phyloP scores from a whole-genome alignment of 169 alveolate species.

The Eimeria tenella region DNA sequence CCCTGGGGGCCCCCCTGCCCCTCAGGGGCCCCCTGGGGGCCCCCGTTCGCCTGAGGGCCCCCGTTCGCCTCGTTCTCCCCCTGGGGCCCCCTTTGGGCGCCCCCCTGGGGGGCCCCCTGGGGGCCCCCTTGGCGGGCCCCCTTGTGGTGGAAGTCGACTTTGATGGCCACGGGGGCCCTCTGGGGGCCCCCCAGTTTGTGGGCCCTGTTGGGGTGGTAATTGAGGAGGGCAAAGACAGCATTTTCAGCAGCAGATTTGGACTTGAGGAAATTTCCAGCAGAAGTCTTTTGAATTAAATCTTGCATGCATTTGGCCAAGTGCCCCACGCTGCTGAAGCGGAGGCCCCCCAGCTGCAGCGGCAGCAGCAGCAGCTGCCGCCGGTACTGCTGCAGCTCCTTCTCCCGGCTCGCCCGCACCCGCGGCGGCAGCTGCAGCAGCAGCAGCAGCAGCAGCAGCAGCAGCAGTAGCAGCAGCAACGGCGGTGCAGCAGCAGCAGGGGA shows the following conservation, averaged over 20 bases:
- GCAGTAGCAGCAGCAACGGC: no score
- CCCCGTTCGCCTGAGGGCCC: no score
- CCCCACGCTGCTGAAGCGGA: slow-evolving; percentile 52
- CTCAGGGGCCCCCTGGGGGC: no score
- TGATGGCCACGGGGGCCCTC: neutral
- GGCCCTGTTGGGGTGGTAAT: slow-evolving; percentile 59
- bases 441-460: neutral
- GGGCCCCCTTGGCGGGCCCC: no score
- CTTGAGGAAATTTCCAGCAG: slow-evolving; percentile 24
- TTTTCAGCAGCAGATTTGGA: slow-evolving; percentile 54
- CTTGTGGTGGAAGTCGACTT: slow-evolving; percentile 48
- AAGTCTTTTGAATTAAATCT: slow-evolving; percentile 56
- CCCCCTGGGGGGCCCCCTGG: no score
- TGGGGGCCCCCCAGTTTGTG: slow-evolving; percentile 49
- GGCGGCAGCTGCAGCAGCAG: slow-evolving; percentile 33
- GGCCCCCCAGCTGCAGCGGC: slow-evolving; percentile 39
- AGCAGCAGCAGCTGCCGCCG: slow-evolving; percentile 55
- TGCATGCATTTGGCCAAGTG: slow-evolving; percentile 54
- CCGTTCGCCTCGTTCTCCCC: no score
- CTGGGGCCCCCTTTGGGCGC: no score
- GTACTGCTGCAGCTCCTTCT: slow-evolving; percentile 67
- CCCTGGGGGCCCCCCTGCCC: no score
- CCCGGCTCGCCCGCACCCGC: slow-evolving; percentile 26
- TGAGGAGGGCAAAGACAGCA: slow-evolving; percentile 51
- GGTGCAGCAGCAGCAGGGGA: no score